Base-by-base conservation (phyloP, 352 stramenopile genomes). In the Pythium plurisporium region DNA sequence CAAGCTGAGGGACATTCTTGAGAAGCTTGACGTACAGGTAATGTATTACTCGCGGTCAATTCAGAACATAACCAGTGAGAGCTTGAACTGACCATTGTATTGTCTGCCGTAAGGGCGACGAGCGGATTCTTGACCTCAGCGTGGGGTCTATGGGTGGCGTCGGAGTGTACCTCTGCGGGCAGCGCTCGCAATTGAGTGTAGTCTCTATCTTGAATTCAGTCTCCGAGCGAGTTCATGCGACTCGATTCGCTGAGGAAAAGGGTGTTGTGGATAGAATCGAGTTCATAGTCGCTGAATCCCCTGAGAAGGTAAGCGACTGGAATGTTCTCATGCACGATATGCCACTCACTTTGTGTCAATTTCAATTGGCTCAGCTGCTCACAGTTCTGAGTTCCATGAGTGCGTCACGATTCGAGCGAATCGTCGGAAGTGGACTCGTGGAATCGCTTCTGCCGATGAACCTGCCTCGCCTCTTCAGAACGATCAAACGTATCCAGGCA, bases 101-200 rank as follows among this genome's bases (percentile, higher is more conserved):
- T 38, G 27, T 19, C n/a, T 45, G 38, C 20, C 42, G 11, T 26
- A 10, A 89, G 74, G 37, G 66, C 45, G 70, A 75, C 0, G 67
- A 90, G 10, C 74, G 65, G 22, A 62, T 96, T n/a, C 68, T 96
- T 11, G 87, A 96, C 38, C 67, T 96, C n/a, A 80, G 74, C 34
- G 70, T 91, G 29, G 86, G 83, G 4, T 95, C 81, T 2, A 89
- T 86, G 82, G 84, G 86, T 44, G 81, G 83, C 0, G 77, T 95
- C 15, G 79, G 76, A 10, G 82, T 82, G 49, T 93, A 86, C 50
- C 60, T 94, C 4, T 81, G 86, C 8, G 65, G 87, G 49, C 70
- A 71, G 5, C 70, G 87, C 17, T 54, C 60, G 9, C 52, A 67
- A 14, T 58, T 80, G n/a, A 75, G 57, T 0, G 53, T 90, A 19